Base-by-base conservation (phyloP, 305 asterid species). In the Nicotiana rustica region DNA sequence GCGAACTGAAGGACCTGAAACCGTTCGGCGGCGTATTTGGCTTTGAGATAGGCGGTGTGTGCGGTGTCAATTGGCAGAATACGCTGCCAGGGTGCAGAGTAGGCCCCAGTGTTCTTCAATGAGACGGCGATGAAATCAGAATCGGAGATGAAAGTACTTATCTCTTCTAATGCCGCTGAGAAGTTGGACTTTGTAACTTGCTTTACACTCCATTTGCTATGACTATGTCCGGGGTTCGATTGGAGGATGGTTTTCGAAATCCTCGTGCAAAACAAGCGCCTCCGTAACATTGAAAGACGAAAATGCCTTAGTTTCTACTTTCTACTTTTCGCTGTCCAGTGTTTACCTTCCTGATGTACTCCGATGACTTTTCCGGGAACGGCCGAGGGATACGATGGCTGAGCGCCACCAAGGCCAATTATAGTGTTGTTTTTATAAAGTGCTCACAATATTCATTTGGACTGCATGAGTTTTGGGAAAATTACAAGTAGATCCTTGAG, bases 1-100 rank as follows among this genome's bases (percentile, higher is more conserved):
- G 98, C 91, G 76, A 94, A 94, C 87, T 96, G 97, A 82, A 96
- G 88, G 80, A 93, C 86, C 89, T 94, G 98, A 88, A 90, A 96
- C 75, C 94, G 87, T 84, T 91, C 94, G 12, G 99, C 97, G 12
- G 92, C 88, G 75, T 76, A 88, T 85, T 90, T 94, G 84, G 93
- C 91, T 87, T 96, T 96, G 76, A 86, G 82, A 82, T 94, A 96
- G 14, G 94, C 97, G 62, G 90, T 88, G 67, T 91, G 94, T 19
- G 88, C 86, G 77, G 96, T 91, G 88, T 96, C 99, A 78, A 96
- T 83, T 10, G 98, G 94, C 55, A 92, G 92, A 56, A 86, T 60
- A 76, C 84, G 92, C 31, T 93, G 98, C 99, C 98, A 96, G 57
- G 93, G 89, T 67, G 92, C 90, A 64, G 97, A 92, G 89, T 88